phyloP scores from a whole-genome alignment of 129 eudicot species.

The Saussurea involucrata region DNA sequence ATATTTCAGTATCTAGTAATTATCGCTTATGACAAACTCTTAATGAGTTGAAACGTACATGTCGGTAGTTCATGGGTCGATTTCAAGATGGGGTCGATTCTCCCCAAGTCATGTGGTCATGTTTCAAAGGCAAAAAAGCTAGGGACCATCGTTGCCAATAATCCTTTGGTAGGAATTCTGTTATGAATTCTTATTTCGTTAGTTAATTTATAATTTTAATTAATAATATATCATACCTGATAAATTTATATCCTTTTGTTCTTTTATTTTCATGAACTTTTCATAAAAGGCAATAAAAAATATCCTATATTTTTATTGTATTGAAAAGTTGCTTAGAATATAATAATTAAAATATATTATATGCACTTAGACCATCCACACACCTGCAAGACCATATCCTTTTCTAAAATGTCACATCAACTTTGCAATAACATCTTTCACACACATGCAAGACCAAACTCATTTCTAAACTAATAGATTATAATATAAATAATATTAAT shows the following conservation, averaged over 20 bases:
- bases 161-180: background rate
- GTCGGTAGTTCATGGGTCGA: constrained; percentile 18
- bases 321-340: background rate
- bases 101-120: constrained; percentile 11
- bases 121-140: background rate
- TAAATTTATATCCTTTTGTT: background rate
- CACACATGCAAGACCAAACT: too few species aligned
- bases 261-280: background rate
- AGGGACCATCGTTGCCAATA: constrained; percentile 2
- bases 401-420: too few species aligned
- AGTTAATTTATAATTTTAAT: background rate
- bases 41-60: background rate
- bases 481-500: too few species aligned
- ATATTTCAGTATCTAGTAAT: background rate
- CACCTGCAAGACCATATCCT: too few species aligned
- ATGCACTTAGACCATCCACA: too few species aligned
- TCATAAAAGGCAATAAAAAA: background rate
- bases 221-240: background rate
- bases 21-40: background rate
- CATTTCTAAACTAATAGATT: too few species aligned
- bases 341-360: too few species aligned
- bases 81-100: constrained; percentile 6
- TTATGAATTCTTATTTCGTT: background rate
- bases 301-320: background rate
- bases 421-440: too few species aligned